phyloP scores from a whole-genome alignment of 2,329 filamentous ascomycete species.

The Kalmusia sp. region DNA sequence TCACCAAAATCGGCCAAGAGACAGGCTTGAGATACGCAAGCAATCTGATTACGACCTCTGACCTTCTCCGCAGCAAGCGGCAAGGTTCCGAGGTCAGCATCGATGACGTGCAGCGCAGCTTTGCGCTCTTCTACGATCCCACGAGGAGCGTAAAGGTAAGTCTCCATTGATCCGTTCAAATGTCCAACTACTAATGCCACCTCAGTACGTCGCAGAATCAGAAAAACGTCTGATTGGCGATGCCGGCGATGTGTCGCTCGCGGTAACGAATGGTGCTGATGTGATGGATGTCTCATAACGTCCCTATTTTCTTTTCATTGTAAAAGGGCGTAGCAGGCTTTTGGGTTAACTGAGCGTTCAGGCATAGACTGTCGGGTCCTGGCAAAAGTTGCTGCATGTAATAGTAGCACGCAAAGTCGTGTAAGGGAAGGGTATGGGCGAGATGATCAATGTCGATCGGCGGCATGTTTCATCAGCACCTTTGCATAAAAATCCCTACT shows the following conservation, averaged over 20 bases:
- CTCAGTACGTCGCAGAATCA: constrained; percentile 79
- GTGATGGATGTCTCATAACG: constrained; percentile 72
- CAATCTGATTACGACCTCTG: constrained; percentile 94
- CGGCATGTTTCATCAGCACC: not conserved
- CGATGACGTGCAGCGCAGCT: constrained; percentile 91
- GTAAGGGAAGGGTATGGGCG: not conserved
- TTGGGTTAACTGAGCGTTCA: constrained; percentile 29
- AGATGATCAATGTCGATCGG: not conserved
- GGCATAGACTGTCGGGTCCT: constrained; percentile 17
- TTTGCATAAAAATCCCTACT: no score
- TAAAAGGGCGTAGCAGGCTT: constrained; percentile 33
- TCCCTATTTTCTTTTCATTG: constrained; percentile 4
- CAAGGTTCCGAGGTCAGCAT: constrained; percentile 83
- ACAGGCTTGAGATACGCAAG: constrained; percentile 93
- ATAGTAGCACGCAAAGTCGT: constrained; percentile 14
- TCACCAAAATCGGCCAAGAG: constrained; percentile 96
- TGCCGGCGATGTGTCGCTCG: constrained; percentile 78
- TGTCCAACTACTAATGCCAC: constrained; percentile 28
- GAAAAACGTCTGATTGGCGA: constrained; percentile 94
- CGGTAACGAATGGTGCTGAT: constrained; percentile 62
- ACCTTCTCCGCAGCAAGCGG: constrained; percentile 85
- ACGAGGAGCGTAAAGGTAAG: constrained; percentile 76
- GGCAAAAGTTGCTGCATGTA: constrained; percentile 25
- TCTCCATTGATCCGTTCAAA: not conserved
- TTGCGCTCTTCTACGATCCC: constrained; percentile 92